phyloP scores from a whole-genome alignment of 768 basidiomycete genomes.

The Amanita pallidorosea region DNA sequence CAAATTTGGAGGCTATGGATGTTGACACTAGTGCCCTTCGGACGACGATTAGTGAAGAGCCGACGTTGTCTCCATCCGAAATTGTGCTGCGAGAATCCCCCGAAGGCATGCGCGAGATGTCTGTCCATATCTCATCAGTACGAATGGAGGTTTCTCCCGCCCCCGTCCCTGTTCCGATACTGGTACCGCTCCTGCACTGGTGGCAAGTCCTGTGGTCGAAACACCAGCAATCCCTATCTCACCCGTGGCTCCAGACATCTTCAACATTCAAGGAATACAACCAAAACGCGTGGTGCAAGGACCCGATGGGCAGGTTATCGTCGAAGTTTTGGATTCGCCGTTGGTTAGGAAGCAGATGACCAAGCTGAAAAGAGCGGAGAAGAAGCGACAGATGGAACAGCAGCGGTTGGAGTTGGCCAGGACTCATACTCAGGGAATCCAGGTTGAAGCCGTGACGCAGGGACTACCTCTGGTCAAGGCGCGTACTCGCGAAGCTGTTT shows the following conservation, averaged over 20 bases:
- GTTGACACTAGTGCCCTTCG: constrained; percentile 5
- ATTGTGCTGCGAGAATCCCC: not conserved
- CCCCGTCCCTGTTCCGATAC: not conserved
- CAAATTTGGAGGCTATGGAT: constrained; percentile 4
- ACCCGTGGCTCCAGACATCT: constrained; percentile 1
- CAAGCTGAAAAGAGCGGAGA: constrained; percentile 31
- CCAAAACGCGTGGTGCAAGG: constrained; percentile 16
- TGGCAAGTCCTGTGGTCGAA: not conserved
- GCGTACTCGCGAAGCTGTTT: not conserved
- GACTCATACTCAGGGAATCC: not conserved
- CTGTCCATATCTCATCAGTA: not conserved
- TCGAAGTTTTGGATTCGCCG: constrained; percentile 68
- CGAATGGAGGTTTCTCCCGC: not conserved
- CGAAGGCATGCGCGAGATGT: not conserved
- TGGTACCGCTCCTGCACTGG: not conserved
- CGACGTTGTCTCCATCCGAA: not conserved
- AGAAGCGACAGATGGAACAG: constrained; percentile 14
- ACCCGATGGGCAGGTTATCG: constrained; percentile 43
- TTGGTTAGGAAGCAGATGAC: constrained; percentile 52
- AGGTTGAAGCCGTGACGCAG: not conserved
- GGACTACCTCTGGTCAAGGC: not conserved
- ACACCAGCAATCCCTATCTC: not conserved
- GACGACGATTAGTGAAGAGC: constrained; percentile 6
- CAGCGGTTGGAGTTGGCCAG: constrained; percentile 9
- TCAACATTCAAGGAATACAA: constrained; percentile 10